Base-by-base conservation (phyloP, 495 filamentous ascomycete species). In the Sporormia fimetaria region DNA sequence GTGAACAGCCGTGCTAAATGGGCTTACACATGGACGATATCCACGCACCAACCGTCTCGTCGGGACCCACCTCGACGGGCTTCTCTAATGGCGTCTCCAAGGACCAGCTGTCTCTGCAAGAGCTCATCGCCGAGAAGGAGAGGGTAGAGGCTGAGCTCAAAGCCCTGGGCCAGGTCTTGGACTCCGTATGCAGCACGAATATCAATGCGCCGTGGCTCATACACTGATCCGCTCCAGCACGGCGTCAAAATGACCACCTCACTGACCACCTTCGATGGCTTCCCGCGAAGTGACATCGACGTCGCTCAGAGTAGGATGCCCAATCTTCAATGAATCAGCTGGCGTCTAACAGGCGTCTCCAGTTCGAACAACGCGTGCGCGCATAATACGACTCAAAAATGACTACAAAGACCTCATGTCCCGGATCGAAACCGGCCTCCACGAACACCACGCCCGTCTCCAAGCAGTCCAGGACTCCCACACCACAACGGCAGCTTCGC, bases 401-500 rank as follows among this genome's bases (percentile, higher is more conserved):
- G 92, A 99, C 63, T 86, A 90, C 61, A 95, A 95, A 59, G 76
- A 75, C 12, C 62, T 94, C 25, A 94, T 95, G 83, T 63, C 59
- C 36, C 60, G 70, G 29, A 78, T 96, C 50, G 92, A 96, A 61
- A 74, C 72, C 46, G 76, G 76, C 11, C 68, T 98, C 3, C 84
- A 96, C 55, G 78, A 77, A 33, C 82, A 88, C 46, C 80, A 82
- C 54, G 78, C 78, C 2, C 65, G 54, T 36, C 46, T 70, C 10
- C 55, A 61, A 37, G 67, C n/a, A n/a, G n/a, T n/a, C n/a, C n/a
- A 66, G 16, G 36, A 29, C 26, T 39, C 25, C 11, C 33, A 33
- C 11, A 45, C 29, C 39, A 26, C 17, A 11, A 18, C 38, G 2
- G 22, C 44, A 14, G 23, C 42, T 9, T 11, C 25, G 11, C 16